phyloP scores from a whole-genome alignment of 1,284 basidiomycete species.

The Sparassis latifolia region DNA sequence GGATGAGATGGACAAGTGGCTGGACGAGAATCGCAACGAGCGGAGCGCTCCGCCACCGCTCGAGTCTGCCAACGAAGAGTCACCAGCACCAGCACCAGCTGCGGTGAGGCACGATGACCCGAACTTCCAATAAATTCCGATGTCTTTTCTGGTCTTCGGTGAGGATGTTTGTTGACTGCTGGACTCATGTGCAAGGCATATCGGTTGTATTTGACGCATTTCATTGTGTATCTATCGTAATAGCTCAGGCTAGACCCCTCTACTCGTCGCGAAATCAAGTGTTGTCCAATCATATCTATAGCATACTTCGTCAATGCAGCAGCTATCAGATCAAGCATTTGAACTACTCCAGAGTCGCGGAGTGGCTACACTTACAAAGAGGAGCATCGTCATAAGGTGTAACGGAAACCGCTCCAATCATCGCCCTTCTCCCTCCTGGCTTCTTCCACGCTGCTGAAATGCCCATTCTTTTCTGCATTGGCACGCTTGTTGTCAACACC shows the following conservation, averaged over 20 bases:
- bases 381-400: conserved; percentile 23
- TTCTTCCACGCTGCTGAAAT: conserved; percentile 30
- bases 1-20: conserved; percentile 93
- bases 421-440: conserved; percentile 40
- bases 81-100: conserved; percentile 43
- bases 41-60: conserved; percentile 52
- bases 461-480: conserved; percentile 29
- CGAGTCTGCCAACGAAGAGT: conserved; percentile 30
- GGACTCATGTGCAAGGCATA: conserved; percentile 9
- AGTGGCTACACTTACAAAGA: too few relatives aligned
- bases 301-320: too few relatives aligned
- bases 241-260: background rate
- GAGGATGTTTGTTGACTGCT: conserved; percentile 8
- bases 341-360: too few relatives aligned
- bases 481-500: conserved; percentile 28
- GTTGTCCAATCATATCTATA: too few relatives aligned
- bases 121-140: conserved; percentile 10
- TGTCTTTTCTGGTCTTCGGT: conserved; percentile 6
- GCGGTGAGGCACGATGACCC: conserved; percentile 32
- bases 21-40: conserved; percentile 63
- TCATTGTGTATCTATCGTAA: conserved; percentile 18
- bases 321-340: too few relatives aligned
- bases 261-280: too few relatives aligned
- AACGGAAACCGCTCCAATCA: conserved; percentile 41
- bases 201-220: conserved; percentile 12